A percentile compares a stretch with the other conserved stretches of the same genome.
Conservation (phyloP, 2,329 filamentous ascomycete species). For the Stachybotrys chartarum region DNA sequence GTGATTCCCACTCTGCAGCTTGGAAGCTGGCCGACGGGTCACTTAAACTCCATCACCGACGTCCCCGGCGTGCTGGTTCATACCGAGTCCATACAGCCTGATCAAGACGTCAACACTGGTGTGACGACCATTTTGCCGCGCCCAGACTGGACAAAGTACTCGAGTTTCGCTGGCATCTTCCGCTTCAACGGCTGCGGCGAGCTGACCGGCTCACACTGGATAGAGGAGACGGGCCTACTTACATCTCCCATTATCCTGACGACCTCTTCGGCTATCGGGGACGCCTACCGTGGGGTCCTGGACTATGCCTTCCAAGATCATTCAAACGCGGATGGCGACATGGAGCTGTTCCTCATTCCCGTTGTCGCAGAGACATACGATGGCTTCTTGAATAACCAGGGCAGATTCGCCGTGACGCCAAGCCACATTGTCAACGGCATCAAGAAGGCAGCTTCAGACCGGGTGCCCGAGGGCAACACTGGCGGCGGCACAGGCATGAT, state of each 20-base stretch:
- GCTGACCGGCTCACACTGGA: slow-evolving; percentile 54
- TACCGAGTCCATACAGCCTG: slow-evolving; percentile 33
- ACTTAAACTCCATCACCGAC: slow-evolving; percentile 44
- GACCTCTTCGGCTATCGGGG: slow-evolving; percentile 49
- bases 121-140: slow-evolving; percentile 43
- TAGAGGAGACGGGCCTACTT: slow-evolving; percentile 53
- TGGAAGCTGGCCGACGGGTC: slow-evolving; percentile 34
- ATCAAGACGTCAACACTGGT: slow-evolving; percentile 37
- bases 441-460: slow-evolving; percentile 37
- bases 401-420: slow-evolving; percentile 45
- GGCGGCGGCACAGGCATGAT: slow-evolving; percentile 65
- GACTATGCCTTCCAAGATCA: slow-evolving; percentile 45
- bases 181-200: slow-evolving; percentile 59
- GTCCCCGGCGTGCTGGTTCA: slow-evolving; percentile 40
- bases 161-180: slow-evolving; percentile 43
- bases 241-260: slow-evolving; percentile 55
- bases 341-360: slow-evolving; percentile 48
- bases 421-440: slow-evolving; percentile 49
- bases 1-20: slow-evolving; percentile 36
- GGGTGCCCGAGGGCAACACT: slow-evolving; percentile 53
- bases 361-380: slow-evolving; percentile 59
- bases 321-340: slow-evolving; percentile 30
- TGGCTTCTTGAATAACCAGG: slow-evolving; percentile 51
- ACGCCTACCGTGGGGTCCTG: slow-evolving; percentile 51
- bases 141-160: slow-evolving; percentile 33